Base-by-base conservation (phyloP, 1,139 yeast species). In the Candida mesenterica region DNA sequence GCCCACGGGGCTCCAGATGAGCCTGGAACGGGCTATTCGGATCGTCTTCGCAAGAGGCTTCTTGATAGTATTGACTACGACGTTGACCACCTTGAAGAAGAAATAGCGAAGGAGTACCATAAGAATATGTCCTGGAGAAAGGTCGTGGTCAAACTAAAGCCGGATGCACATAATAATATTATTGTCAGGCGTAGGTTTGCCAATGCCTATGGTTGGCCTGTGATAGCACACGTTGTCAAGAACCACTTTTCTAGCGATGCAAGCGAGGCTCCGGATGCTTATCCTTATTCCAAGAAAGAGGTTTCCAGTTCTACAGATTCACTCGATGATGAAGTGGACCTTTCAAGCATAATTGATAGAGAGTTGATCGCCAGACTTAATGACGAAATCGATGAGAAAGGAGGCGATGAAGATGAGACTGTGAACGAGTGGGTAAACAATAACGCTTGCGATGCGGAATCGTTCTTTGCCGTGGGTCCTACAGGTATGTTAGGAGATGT, bases 201-300 rank as follows among this genome's bases (percentile, higher is more conserved):
- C 8, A 92, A 92, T 63, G 95, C 97, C 0, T 89, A 84, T 61
- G 99, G 99, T 1, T 90, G 97, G 96, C 89, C 87, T 0, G 96
- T 89, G 0, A 72, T 92, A 24, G 86, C 84, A 35, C 97, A 92
- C 59, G 51, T 92, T 44, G 86, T 84, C 1, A 61, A 71, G 13
- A 72, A 77, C 38, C 94, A 85, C 59, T 86, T 86, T 54, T 25
- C 28, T 12, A 13, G 14, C 15, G 28, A 17, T 9, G 31, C 9
- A 23, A 9, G 27, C 7, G 28, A 28, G 10, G 30, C 14, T n/a
- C 15, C 14, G 19, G 17, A 15, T 32, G 14, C 14, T n/a, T 5
- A 5, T 7, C 26, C 26, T 7, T 16, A 22, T 19, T 3, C 19
- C 16, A 9, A 25, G 20, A 4, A 22, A 13, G 6, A 32, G 25